Evolutionary conservation across 345 rosid species (phyloP).

Genomic region (Linum lewisii): DNA sequence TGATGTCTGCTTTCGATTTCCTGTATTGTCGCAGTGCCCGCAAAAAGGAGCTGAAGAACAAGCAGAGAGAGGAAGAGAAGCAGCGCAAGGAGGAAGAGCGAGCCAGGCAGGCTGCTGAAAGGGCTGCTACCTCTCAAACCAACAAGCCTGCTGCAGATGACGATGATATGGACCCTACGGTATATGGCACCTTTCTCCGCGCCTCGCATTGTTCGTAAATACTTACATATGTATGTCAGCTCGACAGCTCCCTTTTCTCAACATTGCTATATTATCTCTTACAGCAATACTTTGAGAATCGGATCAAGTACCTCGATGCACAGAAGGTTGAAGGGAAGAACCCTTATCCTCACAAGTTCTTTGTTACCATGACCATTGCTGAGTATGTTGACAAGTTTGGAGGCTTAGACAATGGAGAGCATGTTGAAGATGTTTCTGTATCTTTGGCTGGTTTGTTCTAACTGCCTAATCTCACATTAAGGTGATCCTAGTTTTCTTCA

Average conservation of each 20-base stretch:
- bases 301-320: conserved; percentile 54
- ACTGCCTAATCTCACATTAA: background rate
- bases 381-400: conserved; percentile 57
- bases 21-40: conserved; percentile 42
- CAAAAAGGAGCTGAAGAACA: conserved; percentile 66
- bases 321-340: conserved; percentile 63
- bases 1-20: background rate
- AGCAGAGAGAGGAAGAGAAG: conserved; percentile 76
- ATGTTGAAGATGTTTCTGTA: conserved; percentile 43
- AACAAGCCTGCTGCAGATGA: conserved; percentile 44
- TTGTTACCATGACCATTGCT: conserved; percentile 40
- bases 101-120: conserved; percentile 40
- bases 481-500: background rate
- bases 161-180: conserved; percentile 97
- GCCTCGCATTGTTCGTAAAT: background rate
- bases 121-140: conserved; percentile 10
- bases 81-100: conserved; percentile 63
- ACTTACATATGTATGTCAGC: background rate
- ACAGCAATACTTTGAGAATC: conserved; percentile 89
- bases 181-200: conserved; percentile 15
- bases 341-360: conserved; percentile 85
- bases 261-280: conserved; percentile 6
- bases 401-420: conserved; percentile 55
- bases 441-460: conserved; percentile 58
- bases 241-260: too few relatives aligned